phyloP scores from a whole-genome alignment of 1,284 basidiomycete genomes.

The Apiotrichum gamsii region DNA sequence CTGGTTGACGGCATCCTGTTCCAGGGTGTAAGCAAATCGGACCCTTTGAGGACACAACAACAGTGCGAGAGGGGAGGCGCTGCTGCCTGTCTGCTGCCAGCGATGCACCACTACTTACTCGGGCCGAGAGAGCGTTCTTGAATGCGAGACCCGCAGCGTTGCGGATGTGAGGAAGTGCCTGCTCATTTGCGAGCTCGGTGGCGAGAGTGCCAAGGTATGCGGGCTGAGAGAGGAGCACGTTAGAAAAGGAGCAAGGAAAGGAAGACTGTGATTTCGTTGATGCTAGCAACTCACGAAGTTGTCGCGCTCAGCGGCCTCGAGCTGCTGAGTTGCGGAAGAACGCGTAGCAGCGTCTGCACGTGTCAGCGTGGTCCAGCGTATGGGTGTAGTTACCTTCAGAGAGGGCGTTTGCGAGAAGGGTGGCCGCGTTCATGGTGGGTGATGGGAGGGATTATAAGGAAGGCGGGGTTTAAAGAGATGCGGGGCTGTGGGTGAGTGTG shows the following conservation, averaged over 20 bases:
- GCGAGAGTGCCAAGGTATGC: conserved; percentile 85
- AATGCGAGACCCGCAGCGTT: conserved; percentile 93
- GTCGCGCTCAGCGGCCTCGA: conserved; percentile 73
- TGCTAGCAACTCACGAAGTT: conserved; percentile 69
- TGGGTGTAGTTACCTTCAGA: conserved; percentile 62
- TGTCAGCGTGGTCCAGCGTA: conserved; percentile 21
- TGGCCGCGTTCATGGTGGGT: conserved; percentile 70
- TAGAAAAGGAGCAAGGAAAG: background rate
- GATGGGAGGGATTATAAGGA: background rate
- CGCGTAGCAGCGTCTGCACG: conserved; percentile 69
- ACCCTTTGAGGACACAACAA: conserved; percentile 7
- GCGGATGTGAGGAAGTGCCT: conserved; percentile 66
- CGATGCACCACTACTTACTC: conserved; percentile 60
- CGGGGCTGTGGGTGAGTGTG: too few species aligned
- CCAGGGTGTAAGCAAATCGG: background rate
- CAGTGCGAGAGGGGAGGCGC: conserved; percentile 9
- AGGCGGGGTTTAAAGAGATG: background rate
- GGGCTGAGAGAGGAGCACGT: conserved; percentile 53
- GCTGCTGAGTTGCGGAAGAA: conserved; percentile 78
- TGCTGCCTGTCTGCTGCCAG: too few species aligned
- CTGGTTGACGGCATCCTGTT: conserved; percentile 70
- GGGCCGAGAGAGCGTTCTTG: conserved; percentile 89
- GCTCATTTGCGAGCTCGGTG: conserved; percentile 70
- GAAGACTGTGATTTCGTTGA: background rate
- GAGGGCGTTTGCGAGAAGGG: conserved; percentile 82